Evolutionary conservation across 2,329 filamentous ascomycete genomes (phyloP).

Genomic region (Colletotrichum cuscutae): DNA sequence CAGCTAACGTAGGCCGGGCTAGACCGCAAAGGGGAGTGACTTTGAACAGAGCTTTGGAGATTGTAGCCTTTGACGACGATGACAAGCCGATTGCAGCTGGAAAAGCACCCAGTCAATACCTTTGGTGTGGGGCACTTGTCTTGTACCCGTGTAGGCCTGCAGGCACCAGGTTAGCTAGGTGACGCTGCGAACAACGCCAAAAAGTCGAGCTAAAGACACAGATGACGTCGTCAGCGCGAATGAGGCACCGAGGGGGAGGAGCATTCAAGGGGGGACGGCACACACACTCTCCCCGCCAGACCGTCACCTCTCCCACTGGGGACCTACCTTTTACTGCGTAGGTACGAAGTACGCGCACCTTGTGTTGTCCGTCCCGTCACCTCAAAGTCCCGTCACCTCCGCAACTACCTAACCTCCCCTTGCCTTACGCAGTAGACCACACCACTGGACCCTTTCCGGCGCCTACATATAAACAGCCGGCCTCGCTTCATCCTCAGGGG

Average conservation of each 20-base stretch:
- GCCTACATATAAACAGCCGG: conserved; percentile 32
- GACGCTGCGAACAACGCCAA: conserved; percentile 32
- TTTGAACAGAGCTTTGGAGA: conserved; percentile 1
- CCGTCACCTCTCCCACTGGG: not conserved
- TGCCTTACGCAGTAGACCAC: not conserved
- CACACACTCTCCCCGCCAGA: not conserved
- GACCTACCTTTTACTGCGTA: not conserved
- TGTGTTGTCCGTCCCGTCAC: conserved; percentile 1
- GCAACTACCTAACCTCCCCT: conserved; percentile 20
- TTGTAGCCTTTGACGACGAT: conserved; percentile 16
- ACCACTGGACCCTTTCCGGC: conserved; percentile 5
- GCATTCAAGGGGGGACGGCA: not conserved
- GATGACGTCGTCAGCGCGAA: conserved; percentile 36
- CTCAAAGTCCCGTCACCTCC: conserved; percentile 29
- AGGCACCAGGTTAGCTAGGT: conserved; percentile 26
- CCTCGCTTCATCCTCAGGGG: conserved; percentile 16
- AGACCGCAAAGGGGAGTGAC: conserved; percentile 15
- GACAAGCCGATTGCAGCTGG: not conserved
- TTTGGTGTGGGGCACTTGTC: conserved; percentile 1
- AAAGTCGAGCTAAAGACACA: conserved; percentile 30
- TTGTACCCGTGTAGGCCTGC: conserved; percentile 11
- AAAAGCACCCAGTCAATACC: conserved; percentile 2
- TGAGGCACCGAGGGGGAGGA: conserved; percentile 29
- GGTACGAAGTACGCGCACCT: not conserved
- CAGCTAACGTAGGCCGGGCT: not conserved